phyloP scores from a whole-genome alignment of 257 asterid genomes.

The Leonotis leonurus region DNA sequence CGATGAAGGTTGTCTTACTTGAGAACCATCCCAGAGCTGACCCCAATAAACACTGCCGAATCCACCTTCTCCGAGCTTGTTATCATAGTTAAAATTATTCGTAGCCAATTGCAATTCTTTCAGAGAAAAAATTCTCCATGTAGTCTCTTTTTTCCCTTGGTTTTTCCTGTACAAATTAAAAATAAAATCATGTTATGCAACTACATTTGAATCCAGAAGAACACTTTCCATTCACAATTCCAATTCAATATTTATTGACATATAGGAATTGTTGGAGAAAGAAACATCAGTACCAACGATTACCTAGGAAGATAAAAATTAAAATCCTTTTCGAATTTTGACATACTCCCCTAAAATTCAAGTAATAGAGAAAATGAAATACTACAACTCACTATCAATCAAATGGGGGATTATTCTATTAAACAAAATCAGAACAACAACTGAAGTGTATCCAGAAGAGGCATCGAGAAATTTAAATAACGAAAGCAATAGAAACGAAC shows the following conservation, averaged over 20 bases:
- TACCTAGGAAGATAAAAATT: not conserved
- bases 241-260: too few relatives aligned
- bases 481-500: slow-evolving; percentile 7
- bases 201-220: slow-evolving; percentile 1
- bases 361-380: slow-evolving; percentile 2
- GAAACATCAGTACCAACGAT: not conserved
- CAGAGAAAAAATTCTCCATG: slow-evolving; percentile 84
- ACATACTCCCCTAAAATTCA: not conserved
- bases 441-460: not conserved
- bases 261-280: slow-evolving; percentile 1
- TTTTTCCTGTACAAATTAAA: slow-evolving; percentile 38
- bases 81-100: slow-evolving; percentile 82
- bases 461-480: not conserved
- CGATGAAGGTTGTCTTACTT: slow-evolving; percentile 35
- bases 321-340: not conserved
- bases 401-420: not conserved
- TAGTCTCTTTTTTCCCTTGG: slow-evolving; percentile 40
- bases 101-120: slow-evolving; percentile 91
- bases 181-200: not conserved
- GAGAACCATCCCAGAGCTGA: slow-evolving; percentile 96
- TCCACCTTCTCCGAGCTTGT: slow-evolving; percentile 98
- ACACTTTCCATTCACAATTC: not conserved
- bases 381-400: not conserved
- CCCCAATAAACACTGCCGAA: slow-evolving; percentile 99
- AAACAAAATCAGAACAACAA: not conserved